phyloP scores from a whole-genome alignment of 2,329 filamentous ascomycete species.

The Aschersonia sp. region DNA sequence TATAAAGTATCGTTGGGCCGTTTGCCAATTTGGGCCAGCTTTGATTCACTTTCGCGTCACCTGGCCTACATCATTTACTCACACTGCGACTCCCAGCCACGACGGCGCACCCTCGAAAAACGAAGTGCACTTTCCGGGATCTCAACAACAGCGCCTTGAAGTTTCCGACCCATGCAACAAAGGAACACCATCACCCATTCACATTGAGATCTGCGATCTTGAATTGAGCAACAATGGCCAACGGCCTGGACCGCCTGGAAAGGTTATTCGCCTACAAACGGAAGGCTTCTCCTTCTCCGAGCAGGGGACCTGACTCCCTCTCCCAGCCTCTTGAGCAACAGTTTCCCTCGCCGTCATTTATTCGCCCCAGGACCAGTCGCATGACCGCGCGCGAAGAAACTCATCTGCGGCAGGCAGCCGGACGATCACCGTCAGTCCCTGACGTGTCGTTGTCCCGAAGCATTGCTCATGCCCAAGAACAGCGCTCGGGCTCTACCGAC shows the following conservation, averaged over 20 bases:
- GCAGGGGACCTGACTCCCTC: constrained; percentile 9
- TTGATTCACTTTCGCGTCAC: constrained; percentile 8
- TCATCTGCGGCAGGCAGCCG: constrained; percentile 13
- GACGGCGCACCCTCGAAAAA: background rate
- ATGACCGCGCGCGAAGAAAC: constrained; percentile 43
- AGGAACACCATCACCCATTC: background rate
- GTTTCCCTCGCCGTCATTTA: constrained; percentile 39
- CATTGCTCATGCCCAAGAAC: constrained; percentile 3
- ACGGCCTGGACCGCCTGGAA: constrained; percentile 34
- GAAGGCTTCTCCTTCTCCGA: constrained; percentile 15
- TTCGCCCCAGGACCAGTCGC: constrained; percentile 36
- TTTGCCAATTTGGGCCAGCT: constrained; percentile 3
- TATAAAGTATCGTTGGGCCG: background rate
- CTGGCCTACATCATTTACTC: constrained; percentile 2
- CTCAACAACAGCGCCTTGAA: background rate
- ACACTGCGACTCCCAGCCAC: constrained; percentile 3
- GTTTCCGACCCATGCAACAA: background rate
- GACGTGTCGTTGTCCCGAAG: constrained; percentile 5
- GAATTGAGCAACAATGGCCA: constrained; percentile 22
- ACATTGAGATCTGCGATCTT: background rate
- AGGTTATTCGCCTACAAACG: constrained; percentile 33
- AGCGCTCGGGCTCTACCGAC: constrained; percentile 5
- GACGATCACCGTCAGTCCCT: constrained; percentile 15
- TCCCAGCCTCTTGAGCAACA: constrained; percentile 15
- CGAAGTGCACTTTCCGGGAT: background rate